These are phyloP conservation scores for Beauveria rudraprayagi DNA, from an alignment of 2,329 filamentous ascomycete genomes.

Conservation along the genomic window DNA sequence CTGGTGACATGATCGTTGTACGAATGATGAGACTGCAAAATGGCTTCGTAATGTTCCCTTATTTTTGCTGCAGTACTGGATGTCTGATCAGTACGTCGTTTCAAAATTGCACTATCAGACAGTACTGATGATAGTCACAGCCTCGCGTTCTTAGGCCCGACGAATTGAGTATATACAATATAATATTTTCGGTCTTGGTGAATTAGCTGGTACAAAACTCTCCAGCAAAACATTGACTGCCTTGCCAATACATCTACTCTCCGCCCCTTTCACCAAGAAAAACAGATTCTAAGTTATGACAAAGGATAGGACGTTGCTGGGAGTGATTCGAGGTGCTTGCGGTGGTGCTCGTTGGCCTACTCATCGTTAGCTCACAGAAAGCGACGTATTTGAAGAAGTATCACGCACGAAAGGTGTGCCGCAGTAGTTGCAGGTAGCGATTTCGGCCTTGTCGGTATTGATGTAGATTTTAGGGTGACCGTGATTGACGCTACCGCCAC, in stretches of 20 bases:
- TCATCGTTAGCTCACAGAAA: conserved; percentile 8
- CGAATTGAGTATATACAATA: conserved; percentile 6
- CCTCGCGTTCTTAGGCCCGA: background rate
- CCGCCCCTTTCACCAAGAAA: background rate
- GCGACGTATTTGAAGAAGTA: background rate
- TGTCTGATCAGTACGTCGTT: no score
- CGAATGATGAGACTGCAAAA: no score
- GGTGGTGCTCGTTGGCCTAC: conserved; percentile 85
- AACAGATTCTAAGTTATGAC: conserved; percentile 28
- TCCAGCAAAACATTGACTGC: background rate
- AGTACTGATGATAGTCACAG: background rate
- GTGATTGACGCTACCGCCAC: conserved; percentile 69
- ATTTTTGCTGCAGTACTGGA: no score
- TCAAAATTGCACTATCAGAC: background rate
- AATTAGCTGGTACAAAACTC: conserved; percentile 4
- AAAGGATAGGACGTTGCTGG: conserved; percentile 77
- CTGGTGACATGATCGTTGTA: no score
- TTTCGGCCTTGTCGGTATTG: conserved; percentile 96
- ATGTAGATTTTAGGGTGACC: conserved; percentile 95
- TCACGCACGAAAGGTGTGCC: conserved; percentile 78
- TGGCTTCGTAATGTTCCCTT: no score
- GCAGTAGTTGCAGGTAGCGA: conserved; percentile 85
- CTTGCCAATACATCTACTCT: background rate
- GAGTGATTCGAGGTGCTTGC: conserved; percentile 73
- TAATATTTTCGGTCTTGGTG: conserved; percentile 1